Evolutionary conservation across 441 rosid species (phyloP).

Genomic region (Metrosideros polymorpha): DNA sequence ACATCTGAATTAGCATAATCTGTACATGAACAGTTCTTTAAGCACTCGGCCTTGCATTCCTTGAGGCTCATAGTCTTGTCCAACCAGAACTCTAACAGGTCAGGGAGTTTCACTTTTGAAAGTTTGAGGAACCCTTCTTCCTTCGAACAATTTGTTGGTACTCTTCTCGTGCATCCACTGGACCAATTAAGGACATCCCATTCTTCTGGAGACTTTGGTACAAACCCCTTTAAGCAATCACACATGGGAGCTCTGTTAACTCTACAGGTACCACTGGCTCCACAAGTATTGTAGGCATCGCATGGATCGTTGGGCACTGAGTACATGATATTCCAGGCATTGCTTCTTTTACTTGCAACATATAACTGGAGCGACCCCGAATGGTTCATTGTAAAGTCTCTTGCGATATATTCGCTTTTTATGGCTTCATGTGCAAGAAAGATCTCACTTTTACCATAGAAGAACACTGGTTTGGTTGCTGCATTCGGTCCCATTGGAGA

Average conservation of each 20-base stretch:
- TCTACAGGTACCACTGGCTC: neutral
- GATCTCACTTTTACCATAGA: neutral
- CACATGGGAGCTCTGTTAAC: neutral
- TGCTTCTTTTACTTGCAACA: neutral
- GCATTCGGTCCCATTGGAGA: fast-evolving
- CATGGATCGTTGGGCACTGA: neutral
- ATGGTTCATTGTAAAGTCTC: neutral
- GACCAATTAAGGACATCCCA: neutral
- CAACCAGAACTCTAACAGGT: neutral
- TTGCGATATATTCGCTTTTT: neutral
- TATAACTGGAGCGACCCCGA: neutral
- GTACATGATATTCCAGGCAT: neutral
- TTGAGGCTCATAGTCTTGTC: neutral
- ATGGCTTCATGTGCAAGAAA: neutral
- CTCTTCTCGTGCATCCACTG: neutral
- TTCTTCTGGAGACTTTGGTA: neutral
- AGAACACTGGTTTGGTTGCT: fast-evolving
- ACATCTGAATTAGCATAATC: neutral
- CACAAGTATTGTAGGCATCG: neutral
- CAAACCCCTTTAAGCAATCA: neutral
- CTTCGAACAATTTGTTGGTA: neutral
- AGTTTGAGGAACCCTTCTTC: neutral
- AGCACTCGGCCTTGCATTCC: neutral
- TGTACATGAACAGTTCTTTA: neutral
- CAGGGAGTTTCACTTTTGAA: neutral